A percentile compares a stretch with the other conserved stretches of the same genome.
Conservation (phyloP, 768 basidiomycete species). For the Boletus sp. region DNA sequence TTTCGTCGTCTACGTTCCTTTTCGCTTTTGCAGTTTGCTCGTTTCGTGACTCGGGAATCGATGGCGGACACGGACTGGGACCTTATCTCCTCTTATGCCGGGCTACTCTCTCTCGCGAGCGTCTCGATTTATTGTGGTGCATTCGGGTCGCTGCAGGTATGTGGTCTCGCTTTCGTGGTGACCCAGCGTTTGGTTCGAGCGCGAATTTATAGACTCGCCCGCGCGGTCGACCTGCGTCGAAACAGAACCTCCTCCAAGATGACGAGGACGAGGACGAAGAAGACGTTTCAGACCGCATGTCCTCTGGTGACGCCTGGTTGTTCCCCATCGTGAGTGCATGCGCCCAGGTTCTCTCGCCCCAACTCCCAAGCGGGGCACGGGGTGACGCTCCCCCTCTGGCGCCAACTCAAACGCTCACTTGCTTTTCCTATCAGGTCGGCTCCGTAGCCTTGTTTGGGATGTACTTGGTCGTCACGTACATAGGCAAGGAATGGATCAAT, state of each 20-base stretch:
- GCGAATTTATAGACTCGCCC: conserved; percentile 7
- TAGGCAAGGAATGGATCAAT: conserved; percentile 83
- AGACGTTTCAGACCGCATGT: conserved; percentile 55
- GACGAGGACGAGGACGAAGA: conserved; percentile 54
- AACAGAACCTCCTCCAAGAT: conserved; percentile 31
- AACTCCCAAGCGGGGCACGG: neutral
- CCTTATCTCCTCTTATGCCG: conserved; percentile 64
- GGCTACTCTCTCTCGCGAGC: conserved; percentile 62
- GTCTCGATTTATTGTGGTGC: conserved; percentile 71
- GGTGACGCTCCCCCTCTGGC: neutral
- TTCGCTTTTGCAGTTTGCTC: neutral
- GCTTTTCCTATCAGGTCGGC: conserved; percentile 50
- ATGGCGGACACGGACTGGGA: conserved; percentile 47
- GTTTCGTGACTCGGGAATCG: neutral
- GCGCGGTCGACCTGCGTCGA: neutral
- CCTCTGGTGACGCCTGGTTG: conserved; percentile 68
- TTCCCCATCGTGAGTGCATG: conserved; percentile 64
- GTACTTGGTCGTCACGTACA: conserved; percentile 68
- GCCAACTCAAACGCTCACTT: neutral
- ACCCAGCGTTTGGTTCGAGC: neutral
- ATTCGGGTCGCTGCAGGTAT: conserved; percentile 63
- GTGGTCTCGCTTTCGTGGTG: conserved; percentile 21
- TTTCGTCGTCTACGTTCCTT: neutral
- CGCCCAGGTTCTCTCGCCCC: neutral
- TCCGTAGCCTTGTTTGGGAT: conserved; percentile 67